Evolutionary conservation across 106 monocot species (phyloP).

Genomic region (Dactylorhiza incarnata): DNA sequence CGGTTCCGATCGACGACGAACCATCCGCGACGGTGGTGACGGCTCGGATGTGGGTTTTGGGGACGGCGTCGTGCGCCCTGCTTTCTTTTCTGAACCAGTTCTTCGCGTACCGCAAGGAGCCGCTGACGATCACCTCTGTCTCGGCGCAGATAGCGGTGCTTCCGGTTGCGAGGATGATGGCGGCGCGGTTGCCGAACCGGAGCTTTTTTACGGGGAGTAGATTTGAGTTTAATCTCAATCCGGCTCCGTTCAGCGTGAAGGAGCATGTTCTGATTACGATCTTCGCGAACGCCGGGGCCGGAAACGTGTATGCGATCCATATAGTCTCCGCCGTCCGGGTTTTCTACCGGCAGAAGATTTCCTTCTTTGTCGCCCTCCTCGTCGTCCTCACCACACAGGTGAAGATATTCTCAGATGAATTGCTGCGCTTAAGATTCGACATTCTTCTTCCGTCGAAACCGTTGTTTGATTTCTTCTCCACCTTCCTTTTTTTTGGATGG

Average conservation of each 20-base stretch:
- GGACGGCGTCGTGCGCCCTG: constrained; percentile 34
- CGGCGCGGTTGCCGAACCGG: constrained; percentile 20
- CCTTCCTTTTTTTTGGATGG: background rate
- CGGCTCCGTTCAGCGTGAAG: constrained; percentile 66
- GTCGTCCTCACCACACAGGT: constrained; percentile 5
- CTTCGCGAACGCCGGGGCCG: constrained; percentile 68
- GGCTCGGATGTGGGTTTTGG: constrained; percentile 54
- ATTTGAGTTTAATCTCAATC: constrained; percentile 68
- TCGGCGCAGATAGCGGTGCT: constrained; percentile 67
- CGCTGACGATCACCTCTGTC: constrained; percentile 44
- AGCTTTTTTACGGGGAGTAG: constrained; percentile 27
- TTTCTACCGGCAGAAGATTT: constrained; percentile 46
- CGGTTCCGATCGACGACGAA: constrained; percentile 42
- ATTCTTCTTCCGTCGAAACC: background rate
- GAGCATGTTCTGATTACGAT: constrained; percentile 83
- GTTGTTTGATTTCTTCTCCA: background rate
- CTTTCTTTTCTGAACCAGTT: constrained; percentile 64
- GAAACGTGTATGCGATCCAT: constrained; percentile 53
- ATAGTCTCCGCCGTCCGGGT: constrained; percentile 48
- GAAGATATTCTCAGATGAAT: background rate
- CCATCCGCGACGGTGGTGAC: constrained; percentile 35
- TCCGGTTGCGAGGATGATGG: constrained; percentile 51
- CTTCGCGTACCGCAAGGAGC: constrained; percentile 62
- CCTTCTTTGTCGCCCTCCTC: constrained; percentile 51
- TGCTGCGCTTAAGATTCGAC: background rate